Conservation (phyloP, 495 filamentous ascomycete species). For the Sabuloglossum arenarium region DNA sequence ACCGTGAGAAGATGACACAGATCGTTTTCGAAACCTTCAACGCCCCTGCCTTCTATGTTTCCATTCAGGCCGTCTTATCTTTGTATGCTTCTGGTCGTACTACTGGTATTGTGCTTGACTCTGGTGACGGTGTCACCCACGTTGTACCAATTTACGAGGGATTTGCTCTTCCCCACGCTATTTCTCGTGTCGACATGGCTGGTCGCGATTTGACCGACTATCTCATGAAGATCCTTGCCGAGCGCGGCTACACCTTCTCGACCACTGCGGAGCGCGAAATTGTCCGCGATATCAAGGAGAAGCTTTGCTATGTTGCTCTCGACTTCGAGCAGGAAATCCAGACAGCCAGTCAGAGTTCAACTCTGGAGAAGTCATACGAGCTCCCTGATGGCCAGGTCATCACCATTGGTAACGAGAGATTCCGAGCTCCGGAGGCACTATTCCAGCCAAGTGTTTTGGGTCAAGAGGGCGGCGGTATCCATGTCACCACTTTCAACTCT, state of each 20-base stretch:
- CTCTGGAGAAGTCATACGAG: constrained; percentile 99
- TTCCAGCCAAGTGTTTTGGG: constrained; percentile 97
- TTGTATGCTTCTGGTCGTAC: constrained; percentile 99
- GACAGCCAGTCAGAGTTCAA: constrained; percentile 95
- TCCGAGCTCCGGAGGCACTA: constrained; percentile 97
- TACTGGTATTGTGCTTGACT: constrained; percentile 99
- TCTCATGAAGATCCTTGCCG: constrained; percentile 98
- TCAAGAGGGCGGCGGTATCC: constrained; percentile 95
- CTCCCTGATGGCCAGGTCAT: constrained; percentile 99
- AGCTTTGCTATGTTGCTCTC: constrained; percentile 97
- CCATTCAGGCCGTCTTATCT: constrained; percentile 97
- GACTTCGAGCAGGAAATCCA: constrained; percentile 99
- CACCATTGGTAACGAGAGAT: constrained; percentile 99
- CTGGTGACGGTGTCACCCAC: constrained; percentile 99
- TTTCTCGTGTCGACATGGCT: constrained; percentile 98
- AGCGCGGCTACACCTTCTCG: constrained; percentile 98
- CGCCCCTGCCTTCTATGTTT: constrained; percentile 98
- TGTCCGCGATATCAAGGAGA: constrained; percentile 99
- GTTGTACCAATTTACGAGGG: constrained; percentile 99
- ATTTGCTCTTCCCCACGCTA: constrained; percentile 98
- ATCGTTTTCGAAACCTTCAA: constrained; percentile 99
- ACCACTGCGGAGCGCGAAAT: constrained; percentile 99
- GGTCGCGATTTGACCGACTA: constrained; percentile 99
- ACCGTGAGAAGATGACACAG: constrained; percentile 99
- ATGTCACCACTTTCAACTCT: constrained; percentile 99